These are phyloP conservation scores for Alternaria consortialis DNA, from an alignment of 2,329 filamentous ascomycete genomes.

Conservation along the genomic window DNA sequence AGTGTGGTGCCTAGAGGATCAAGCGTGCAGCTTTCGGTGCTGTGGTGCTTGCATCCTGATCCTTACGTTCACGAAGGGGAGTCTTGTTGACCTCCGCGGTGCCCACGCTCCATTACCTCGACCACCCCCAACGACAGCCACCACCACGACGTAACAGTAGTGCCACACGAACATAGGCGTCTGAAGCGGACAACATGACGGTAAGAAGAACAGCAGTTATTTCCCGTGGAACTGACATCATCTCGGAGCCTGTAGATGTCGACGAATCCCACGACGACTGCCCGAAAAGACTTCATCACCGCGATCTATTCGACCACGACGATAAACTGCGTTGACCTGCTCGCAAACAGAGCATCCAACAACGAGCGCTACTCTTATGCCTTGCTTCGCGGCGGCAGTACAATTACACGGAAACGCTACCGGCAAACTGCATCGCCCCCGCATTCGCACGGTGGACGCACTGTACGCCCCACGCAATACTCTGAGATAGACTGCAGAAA, in stretches of 20 bases:
- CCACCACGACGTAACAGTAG: neutral
- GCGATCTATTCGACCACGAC: neutral
- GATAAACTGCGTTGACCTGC: neutral
- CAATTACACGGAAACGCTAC: neutral
- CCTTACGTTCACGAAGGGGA: slow-evolving; percentile 3
- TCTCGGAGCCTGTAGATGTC: neutral
- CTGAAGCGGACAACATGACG: neutral
- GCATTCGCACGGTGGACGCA: neutral
- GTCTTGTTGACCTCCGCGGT: slow-evolving; percentile 6
- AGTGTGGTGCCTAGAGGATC: neutral
- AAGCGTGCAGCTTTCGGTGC: neutral
- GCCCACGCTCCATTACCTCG: neutral
- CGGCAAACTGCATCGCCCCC: neutral
- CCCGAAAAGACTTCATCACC: neutral
- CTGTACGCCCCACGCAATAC: neutral
- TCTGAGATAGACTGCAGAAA: neutral
- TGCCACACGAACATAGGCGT: neutral
- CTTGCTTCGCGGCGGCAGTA: neutral
- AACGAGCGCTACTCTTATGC: neutral
- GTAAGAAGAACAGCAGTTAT: neutral
- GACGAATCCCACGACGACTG: neutral
- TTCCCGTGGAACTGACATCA: neutral
- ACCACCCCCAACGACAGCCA: neutral
- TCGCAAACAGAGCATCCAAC: neutral
- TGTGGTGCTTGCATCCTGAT: neutral